Base-by-base conservation (phyloP, 2,329 filamentous ascomycete species). In the Xylaria sp. region DNA sequence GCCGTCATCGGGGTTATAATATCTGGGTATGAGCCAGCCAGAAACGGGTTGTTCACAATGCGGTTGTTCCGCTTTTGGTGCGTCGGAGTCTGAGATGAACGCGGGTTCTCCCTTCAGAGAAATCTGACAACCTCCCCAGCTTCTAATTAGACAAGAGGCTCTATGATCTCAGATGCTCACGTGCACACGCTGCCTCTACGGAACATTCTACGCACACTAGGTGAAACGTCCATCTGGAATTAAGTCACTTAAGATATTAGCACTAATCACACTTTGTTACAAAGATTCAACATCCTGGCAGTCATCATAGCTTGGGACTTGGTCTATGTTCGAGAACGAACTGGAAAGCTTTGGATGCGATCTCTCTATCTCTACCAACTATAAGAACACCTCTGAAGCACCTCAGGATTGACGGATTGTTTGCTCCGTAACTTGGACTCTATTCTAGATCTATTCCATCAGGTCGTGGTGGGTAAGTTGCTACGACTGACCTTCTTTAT, bases 401-500 rank as follows among this genome's bases (percentile, higher is more conserved):
- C 42, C 10, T 46, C 42, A 13, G 9, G n/a, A 3, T n/a, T 16
- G n/a, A 46, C n/a, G 11, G 9, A n/a, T 6, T 46, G n/a, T 46
- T n/a, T 3, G 4, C n/a, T 46, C 42, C 42, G 42, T 46, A 46
- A n/a, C 13, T 46, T 18, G 11, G 13, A 46, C 11, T 46, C 42
- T 46, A n/a, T 46, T 46, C 42, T 13, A 16, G 42, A 6, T 46
- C 42, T 46, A 46, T 13, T 46, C 13, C 5, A n/a, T n/a, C 2
- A n/a, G 11, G 13, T 10, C 7, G 30, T 5, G n/a, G n/a, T 18
- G n/a, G 23, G 11, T 6, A 37, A 50, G 11, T 13, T 16, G 13
- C 42, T 44, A 51, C 42, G 3, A 16, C 13, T 19, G 48, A 44
- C 52, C 47, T 16, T 37, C 11, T 39, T 11, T 54, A 61, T 70